Percentiles rank a stretch among this genome's conserved stretches.
These are phyloP conservation scores for Dictyostelium citrinum DNA, from an alignment of 78 protist genomes.

Conservation along the genomic window DNA sequence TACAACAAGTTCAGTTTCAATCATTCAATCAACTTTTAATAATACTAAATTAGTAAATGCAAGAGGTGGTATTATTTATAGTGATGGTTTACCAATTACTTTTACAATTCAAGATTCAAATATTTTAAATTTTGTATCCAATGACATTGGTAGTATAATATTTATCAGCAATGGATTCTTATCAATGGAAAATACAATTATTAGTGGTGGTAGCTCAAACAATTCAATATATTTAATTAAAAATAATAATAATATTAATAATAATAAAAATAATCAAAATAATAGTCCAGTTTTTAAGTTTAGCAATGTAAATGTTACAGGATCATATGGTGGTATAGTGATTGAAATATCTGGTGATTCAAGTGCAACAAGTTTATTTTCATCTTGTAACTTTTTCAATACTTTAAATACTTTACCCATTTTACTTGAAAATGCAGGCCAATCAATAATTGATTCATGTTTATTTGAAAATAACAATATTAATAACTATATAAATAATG, in stretches of 20 bases:
- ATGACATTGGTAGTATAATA: background rate
- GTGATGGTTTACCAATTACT: background rate
- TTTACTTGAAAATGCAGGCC: background rate
- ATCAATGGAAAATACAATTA: background rate
- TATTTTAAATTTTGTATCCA: background rate
- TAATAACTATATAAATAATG: background rate
- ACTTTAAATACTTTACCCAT: too few relatives aligned
- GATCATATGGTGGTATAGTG: background rate
- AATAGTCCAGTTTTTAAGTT: background rate
- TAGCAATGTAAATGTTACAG: background rate
- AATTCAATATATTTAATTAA: background rate
- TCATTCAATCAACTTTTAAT: background rate
- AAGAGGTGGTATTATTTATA: background rate
- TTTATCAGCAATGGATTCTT: background rate
- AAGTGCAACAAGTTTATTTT: background rate
- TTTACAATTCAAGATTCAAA: background rate
- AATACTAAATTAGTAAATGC: background rate
- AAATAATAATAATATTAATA: background rate
- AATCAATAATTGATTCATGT: background rate
- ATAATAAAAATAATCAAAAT: too few relatives aligned
- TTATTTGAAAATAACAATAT: background rate
- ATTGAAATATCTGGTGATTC: background rate
- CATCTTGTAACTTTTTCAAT: too few relatives aligned
- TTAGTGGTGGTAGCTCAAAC: background rate
- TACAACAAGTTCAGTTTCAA: background rate